Conservation (phyloP, 1,139 yeast species). For the Kurtzmaniella quercitrusa region DNA sequence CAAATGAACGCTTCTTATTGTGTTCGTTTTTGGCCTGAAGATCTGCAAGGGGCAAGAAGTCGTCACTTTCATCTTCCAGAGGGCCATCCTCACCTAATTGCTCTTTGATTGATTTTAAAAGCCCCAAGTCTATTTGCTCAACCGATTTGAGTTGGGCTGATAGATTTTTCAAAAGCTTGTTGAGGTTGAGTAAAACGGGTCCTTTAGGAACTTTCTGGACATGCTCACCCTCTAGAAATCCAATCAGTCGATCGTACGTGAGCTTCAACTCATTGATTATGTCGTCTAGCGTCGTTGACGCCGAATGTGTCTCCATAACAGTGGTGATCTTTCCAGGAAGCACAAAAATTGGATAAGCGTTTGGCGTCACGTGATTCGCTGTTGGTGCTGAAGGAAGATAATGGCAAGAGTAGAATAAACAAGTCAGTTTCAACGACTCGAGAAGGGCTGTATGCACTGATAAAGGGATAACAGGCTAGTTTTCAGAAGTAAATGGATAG, state of each 20-base stretch:
- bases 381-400: no score
- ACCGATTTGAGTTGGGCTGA: conserved; percentile 46
- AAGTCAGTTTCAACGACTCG: no score
- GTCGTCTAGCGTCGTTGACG: conserved; percentile 45
- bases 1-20: conserved; percentile 2
- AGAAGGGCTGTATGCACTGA: no score
- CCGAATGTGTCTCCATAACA: conserved; percentile 23
- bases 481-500: no score
- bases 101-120: conserved; percentile 23
- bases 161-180: conserved; percentile 44
- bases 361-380: background rate
- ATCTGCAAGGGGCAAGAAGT: conserved; percentile 4
- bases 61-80: conserved; percentile 9
- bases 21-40: conserved; percentile 6
- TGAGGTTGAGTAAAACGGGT: conserved; percentile 41
- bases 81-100: conserved; percentile 8
- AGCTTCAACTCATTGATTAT: conserved; percentile 51
- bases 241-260: conserved; percentile 55
- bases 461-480: no score
- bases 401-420: no score
- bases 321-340: background rate
- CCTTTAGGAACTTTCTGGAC: conserved; percentile 45
- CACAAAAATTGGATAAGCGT: background rate
- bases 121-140: conserved; percentile 39
- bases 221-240: conserved; percentile 57